Base-by-base conservation (phyloP, 768 basidiomycete species). In the Polyporus arcularius region DNA sequence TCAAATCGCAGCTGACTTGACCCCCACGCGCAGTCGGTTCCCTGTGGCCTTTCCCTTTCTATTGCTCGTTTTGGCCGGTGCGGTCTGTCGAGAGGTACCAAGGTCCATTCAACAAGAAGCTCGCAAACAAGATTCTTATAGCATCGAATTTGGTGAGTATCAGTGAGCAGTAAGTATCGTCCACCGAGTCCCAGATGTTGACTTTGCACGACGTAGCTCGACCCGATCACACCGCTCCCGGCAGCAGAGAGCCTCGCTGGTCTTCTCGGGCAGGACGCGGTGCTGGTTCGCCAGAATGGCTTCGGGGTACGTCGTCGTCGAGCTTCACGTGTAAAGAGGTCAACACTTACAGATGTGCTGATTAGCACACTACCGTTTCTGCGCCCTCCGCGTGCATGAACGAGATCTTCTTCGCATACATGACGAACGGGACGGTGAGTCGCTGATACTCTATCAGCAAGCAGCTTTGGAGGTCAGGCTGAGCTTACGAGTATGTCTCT, bases 81-180 rank as follows among this genome's bases (percentile, higher is more conserved):
- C 58, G 63, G 5, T 52, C 54, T n/a, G 63, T 63, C 35, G 65
- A 66, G 45, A 43, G 62, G 18, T 64, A 47, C 49, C 35, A 48
- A 14, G 62, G 62, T 11, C 62, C 65, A 21, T 64, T 58, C 53
- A 66, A 66, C 49, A 28, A 47, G 40, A 60, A 53, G 18, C 48
- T 66, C 4, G 46, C 43, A 8, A 60, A 64, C 40, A 42, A 46
- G 31, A 61, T 64, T 18, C 43, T 66, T 9, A 42, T 66, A 1
- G 40, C 60, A 26, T 53, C 53, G 31, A 64, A 61, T 30, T 12
- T 43, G 30, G 65, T 58, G 2, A 21, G 62, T 64, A 31, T 40
- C 46, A 7, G 18, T 43, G 16, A 15, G 16, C 21, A 26, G 21
- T 26, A 26, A 26, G 21, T 26, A 26, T 31, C 16, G 4, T 32